Conservation (phyloP, 768 basidiomycete genomes). For the Tephrocybe sp. region DNA sequence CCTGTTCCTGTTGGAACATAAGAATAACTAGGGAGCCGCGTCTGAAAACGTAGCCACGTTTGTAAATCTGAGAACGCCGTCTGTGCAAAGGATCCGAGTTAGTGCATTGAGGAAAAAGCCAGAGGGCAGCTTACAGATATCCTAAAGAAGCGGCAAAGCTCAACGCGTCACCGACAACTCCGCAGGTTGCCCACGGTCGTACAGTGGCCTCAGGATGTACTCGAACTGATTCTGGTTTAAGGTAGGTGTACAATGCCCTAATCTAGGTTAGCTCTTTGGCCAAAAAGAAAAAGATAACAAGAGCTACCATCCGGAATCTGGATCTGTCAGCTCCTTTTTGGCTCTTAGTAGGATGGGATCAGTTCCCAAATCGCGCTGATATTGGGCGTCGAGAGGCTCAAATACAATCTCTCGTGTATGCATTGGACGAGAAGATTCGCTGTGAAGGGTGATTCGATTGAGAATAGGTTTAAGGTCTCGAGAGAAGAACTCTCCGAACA, state of each 20-base stretch:
- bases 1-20: slow-evolving; percentile 87
- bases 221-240: slow-evolving; percentile 83
- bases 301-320: slow-evolving; percentile 64
- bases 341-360: slow-evolving; percentile 75
- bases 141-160: slow-evolving; percentile 81
- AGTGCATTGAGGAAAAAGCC: background rate
- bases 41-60: slow-evolving; percentile 76
- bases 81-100: slow-evolving; percentile 28
- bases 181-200: slow-evolving; percentile 78
- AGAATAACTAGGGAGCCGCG: slow-evolving; percentile 70
- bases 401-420: slow-evolving; percentile 81
- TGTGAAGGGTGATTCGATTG: slow-evolving; percentile 79
- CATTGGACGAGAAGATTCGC: slow-evolving; percentile 73
- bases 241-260: slow-evolving; percentile 77
- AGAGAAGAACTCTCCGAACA: slow-evolving; percentile 81
- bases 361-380: slow-evolving; percentile 56
- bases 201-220: slow-evolving; percentile 87
- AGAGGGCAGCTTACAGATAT: slow-evolving; percentile 52
- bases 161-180: slow-evolving; percentile 77
- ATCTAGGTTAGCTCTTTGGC: background rate
- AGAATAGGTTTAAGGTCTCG: slow-evolving; percentile 75
- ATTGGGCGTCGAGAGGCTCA: slow-evolving; percentile 70
- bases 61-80: slow-evolving; percentile 75
- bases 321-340: slow-evolving; percentile 68
- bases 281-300: background rate